These are phyloP conservation scores for Hypoxylon crocopeplum DNA, from an alignment of 495 filamentous ascomycete genomes.

Conservation along the genomic window DNA sequence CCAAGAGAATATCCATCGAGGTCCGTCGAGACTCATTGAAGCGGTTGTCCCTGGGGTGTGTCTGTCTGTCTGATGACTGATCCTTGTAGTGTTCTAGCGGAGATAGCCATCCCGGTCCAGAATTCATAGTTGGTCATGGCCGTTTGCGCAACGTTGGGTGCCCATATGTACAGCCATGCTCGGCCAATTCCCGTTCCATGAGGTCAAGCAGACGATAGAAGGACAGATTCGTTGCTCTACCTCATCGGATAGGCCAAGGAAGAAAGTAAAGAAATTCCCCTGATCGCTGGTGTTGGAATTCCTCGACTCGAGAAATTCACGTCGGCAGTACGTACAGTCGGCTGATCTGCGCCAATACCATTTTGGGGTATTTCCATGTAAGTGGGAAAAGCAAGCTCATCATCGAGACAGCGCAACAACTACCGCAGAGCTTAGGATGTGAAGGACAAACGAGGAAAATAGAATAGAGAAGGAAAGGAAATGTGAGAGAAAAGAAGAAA, in stretches of 20 bases:
- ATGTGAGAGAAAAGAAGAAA: constrained; percentile 23
- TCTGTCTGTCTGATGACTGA: constrained; percentile 16
- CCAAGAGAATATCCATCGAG: constrained; percentile 1
- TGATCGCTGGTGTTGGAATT: not conserved
- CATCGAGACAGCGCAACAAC: constrained; percentile 20
- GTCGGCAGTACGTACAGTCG: constrained; percentile 24
- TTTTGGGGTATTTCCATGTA: constrained; percentile 39
- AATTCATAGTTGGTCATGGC: constrained; percentile 27
- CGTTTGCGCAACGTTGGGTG: constrained; percentile 34
- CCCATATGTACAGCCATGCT: constrained; percentile 11
- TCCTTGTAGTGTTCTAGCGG: constrained; percentile 27
- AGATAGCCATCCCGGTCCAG: constrained; percentile 26
- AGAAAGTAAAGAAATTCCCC: not conserved
- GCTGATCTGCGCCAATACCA: constrained; percentile 28
- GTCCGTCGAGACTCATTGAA: constrained; percentile 5
- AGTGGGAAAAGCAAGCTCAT: constrained; percentile 20
- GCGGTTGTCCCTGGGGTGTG: constrained; percentile 5
- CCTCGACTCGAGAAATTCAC: constrained; percentile 5
- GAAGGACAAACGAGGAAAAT: constrained; percentile 22
- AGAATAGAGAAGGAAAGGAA: constrained; percentile 16
- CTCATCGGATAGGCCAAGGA: not conserved
- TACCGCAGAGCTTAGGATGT: constrained; percentile 5
- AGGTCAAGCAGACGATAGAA: not conserved
- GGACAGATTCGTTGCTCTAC: not conserved
- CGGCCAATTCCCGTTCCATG: constrained; percentile 2